Conservation (phyloP, 805 yeast genomes). For the Nakazawaea populi region DNA sequence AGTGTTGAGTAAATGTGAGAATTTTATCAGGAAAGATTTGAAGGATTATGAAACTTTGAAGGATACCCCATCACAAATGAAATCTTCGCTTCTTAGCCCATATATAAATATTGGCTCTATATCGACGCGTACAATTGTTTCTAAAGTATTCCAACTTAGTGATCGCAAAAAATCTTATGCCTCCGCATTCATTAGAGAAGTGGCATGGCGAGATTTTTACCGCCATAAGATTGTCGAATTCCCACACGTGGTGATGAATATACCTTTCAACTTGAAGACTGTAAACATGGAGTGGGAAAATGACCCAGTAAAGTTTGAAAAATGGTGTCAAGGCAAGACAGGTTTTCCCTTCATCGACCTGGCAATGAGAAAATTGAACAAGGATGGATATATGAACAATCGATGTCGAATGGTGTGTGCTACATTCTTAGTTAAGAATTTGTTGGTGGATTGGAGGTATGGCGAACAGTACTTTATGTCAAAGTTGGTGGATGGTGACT, state of each 20-base stretch:
- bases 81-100: conserved; percentile 36
- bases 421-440: conserved; percentile 42
- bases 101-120: conserved; percentile 42
- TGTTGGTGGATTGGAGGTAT: conserved; percentile 48
- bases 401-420: conserved; percentile 50
- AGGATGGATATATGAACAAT: conserved; percentile 51
- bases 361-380: conserved; percentile 44
- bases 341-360: conserved; percentile 58
- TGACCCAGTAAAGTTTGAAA: conserved; percentile 32
- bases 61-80: conserved; percentile 24
- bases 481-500: conserved; percentile 45
- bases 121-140: conserved; percentile 33
- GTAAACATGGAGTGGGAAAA: conserved; percentile 38
- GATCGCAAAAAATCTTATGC: conserved; percentile 25
- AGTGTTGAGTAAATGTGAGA: conserved; percentile 18
- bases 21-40: conserved; percentile 17
- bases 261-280: conserved; percentile 40
- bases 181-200: conserved; percentile 43
- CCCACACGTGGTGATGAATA: conserved; percentile 46
- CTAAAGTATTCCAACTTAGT: conserved; percentile 24
- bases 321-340: conserved; percentile 49
- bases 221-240: conserved; percentile 40
- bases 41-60: conserved; percentile 26
- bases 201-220: conserved; percentile 57
- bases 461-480: conserved; percentile 48